Base-by-base conservation (phyloP, 1,139 yeast species). In the Hyphopichia pseudoburtonii region DNA sequence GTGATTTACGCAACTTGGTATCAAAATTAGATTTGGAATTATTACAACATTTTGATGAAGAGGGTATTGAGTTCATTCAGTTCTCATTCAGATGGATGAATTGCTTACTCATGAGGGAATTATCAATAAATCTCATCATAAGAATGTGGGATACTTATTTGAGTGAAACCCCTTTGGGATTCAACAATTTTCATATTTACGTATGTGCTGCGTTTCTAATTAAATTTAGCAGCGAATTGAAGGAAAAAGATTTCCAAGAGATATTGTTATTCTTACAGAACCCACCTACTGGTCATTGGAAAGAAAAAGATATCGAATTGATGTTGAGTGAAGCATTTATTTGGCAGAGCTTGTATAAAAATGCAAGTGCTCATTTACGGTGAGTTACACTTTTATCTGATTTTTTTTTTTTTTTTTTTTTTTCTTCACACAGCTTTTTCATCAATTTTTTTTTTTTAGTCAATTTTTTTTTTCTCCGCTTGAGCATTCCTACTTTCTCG, bases 81-180 rank as follows among this genome's bases (percentile, higher is more conserved):
- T 92, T 92, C 62, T 79, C 96, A 21, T 94, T 92, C 64, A 73
- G 99, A 47, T 92, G 99, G 99, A 94, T 94, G 97, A 92, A 94
- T 62, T 92, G 99, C 64, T 67, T 92, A 51, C 68, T 92, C 38
- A 92, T 92, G 99, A 76, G 99, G 47, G 99, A 92, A 55, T 72
- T 92, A 31, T 80, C 83, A 32, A 80, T 92, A 51, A 70, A 72
- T 28, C 75, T 88, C 42, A 86, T 92, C 7, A 80, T 89, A 21
- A 72, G 99, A 38, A 92, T 92, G 96, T 92, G 98, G 98, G 99
- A 92, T 56, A 90, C 99, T 0, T 92, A 92, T 57, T 64, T 92
- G 37, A 82, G 96, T 35, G 97, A 92, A 57, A 86, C 86, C 4
- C 83, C 92, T 0, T 74, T 85, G 26, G 97, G 97, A 4, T 86